Conservation (phyloP, 148 eudicot genomes). For the Talinum fruticosum region DNA sequence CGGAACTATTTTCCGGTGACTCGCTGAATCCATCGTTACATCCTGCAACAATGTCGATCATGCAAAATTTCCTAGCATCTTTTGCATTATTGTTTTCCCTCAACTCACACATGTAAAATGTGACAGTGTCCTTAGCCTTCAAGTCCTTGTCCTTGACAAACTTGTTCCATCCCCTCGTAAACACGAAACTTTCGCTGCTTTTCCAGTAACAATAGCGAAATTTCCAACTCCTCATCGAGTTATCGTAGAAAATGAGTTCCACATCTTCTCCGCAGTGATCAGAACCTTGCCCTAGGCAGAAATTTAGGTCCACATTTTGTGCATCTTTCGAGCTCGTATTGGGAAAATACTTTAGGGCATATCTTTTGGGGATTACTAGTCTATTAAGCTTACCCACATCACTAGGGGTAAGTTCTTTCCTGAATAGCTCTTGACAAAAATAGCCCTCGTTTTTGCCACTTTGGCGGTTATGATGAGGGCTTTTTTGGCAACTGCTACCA, state of each 20-base stretch:
- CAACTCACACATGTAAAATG: constrained; percentile 28
- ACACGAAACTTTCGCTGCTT: constrained; percentile 51
- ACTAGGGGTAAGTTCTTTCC: constrained; percentile 50
- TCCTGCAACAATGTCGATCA: constrained; percentile 20
- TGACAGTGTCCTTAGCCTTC: constrained; percentile 35
- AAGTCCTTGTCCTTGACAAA: constrained; percentile 46
- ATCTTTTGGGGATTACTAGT: constrained; percentile 51
- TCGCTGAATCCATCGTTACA: neutral
- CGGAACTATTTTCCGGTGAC: neutral
- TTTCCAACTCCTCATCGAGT: constrained; percentile 35
- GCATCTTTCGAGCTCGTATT: neutral
- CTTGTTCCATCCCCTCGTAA: constrained; percentile 54
- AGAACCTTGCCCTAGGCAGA: neutral
- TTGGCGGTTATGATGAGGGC: neutral
- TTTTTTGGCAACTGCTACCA: neutral
- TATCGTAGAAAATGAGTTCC: constrained; percentile 30
- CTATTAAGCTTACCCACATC: constrained; percentile 53
- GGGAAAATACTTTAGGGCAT: constrained; percentile 38
- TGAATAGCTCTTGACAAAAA: constrained; percentile 25
- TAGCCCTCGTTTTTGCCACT: constrained; percentile 10
- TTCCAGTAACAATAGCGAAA: constrained; percentile 54
- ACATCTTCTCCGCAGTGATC: constrained; percentile 4
- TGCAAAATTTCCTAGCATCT: constrained; percentile 1
- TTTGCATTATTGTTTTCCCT: neutral
- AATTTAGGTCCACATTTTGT: neutral